phyloP scores from a whole-genome alignment of 768 basidiomycete species.

The Suillus luteus region DNA sequence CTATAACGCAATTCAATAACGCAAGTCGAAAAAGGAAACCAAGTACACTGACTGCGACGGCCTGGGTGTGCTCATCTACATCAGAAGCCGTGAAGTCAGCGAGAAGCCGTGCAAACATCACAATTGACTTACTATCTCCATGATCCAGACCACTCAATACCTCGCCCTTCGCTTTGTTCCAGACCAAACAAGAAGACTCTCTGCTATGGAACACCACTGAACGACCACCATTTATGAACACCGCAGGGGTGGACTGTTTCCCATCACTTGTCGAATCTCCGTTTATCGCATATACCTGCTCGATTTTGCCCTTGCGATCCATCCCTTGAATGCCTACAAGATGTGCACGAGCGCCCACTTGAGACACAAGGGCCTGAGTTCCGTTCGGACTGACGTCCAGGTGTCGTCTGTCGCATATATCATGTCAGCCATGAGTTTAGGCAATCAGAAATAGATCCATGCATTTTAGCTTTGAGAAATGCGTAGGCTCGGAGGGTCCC shows the following conservation, averaged over 20 bases:
- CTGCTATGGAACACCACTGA: constrained; percentile 57
- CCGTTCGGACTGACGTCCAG: constrained; percentile 54
- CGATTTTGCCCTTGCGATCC: constrained; percentile 54
- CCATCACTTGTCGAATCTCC: constrained; percentile 30
- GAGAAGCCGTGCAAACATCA: background rate
- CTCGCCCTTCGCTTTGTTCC: constrained; percentile 57
- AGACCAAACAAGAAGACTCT: constrained; percentile 58
- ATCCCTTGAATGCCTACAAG: constrained; percentile 52
- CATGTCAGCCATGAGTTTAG: constrained; percentile 16
- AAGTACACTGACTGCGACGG: constrained; percentile 35
- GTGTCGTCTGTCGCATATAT: constrained; percentile 41
- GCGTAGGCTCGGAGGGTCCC: constrained; percentile 62
- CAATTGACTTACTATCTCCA: constrained; percentile 48
- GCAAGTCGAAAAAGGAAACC: constrained; percentile 6
- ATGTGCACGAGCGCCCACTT: constrained; percentile 49
- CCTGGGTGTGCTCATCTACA: constrained; percentile 35
- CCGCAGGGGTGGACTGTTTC: constrained; percentile 45
- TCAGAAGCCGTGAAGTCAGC: constrained; percentile 16
- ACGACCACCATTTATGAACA: constrained; percentile 55
- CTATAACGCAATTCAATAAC: constrained; percentile 36
- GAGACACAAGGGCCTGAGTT: constrained; percentile 54
- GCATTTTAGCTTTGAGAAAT: constrained; percentile 64
- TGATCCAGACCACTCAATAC: constrained; percentile 64
- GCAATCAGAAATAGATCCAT: constrained; percentile 23
- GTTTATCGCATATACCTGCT: constrained; percentile 53